Base-by-base conservation (phyloP, 331 rosid species). In the Telfairia occidentalis region DNA sequence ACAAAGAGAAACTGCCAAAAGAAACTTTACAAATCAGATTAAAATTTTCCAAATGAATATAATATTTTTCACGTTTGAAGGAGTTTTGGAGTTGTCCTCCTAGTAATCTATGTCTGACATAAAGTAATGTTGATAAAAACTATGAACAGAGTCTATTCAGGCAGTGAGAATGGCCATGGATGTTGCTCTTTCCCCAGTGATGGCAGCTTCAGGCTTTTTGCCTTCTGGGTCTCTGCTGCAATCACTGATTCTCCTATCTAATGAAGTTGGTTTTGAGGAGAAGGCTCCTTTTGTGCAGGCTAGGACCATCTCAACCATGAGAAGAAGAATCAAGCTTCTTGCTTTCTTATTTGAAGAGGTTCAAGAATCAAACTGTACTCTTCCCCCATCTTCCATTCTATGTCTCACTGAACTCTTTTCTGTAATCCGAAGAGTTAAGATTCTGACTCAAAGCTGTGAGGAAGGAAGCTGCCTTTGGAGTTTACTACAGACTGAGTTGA, bases 321-420 rank as follows among this genome's bases (percentile, higher is more conserved):
- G 82, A 79, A 89, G 96, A 45, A 91, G 92, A 84, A 79, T 90
- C 82, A 91, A 84, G 85, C 92, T 94, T 80, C 96, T 94, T 71
- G 88, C 86, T 58, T 88, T 91, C 37, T 81, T 94, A 83, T 91
- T 94, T 76, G 97, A 89, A 75, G 97, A 91, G 82, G 85, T 94
- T 82, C 90, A 84, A 76, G 98, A 88, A 55, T 75, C 87, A 21
- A 77, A 73, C 42, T 71, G 78, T 5, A 84, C 85, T 29, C 89
- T 89, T 70, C 97, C 98, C 60, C 96, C 90, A 23, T 87, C 97
- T 60, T 89, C 97, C 18, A 81, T 89, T 82, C 87, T 94, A 1
- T 94, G 97, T 55, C 88, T 94, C 81, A 86, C 96, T 0, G 98
- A 94, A 79, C 90, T 94, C 57, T 89, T 88, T 82, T 86, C 89